Evolutionary conservation across 192 early-diverging fungal genomes (phyloP), one percentile per base, ranked within the genome.

Genomic region (Cetraspora pellucida): DNA sequence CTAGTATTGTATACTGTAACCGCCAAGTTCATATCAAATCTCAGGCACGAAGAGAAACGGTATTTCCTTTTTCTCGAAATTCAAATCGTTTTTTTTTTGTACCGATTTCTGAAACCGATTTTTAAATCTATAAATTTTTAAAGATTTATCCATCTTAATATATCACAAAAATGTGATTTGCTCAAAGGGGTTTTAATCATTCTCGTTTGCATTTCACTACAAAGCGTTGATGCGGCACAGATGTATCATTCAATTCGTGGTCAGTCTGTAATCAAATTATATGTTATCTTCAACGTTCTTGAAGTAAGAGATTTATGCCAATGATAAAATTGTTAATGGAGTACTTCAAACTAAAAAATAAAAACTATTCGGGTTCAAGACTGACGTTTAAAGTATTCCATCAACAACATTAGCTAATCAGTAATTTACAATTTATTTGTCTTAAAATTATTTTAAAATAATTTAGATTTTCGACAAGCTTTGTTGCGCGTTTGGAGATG

Each of bases 211-310:
- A 81, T 90, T 28, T 81, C 91, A 44, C 86, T 98, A 55, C 90
- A 90, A 70, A 87, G 86, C 19, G 88, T 98, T 30, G 97, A 99
- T 79, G 90, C 95, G 1, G 93, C 95, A 19, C 85, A 90, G 77
- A 85, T 97, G 70, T 99, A 99, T 86, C 96, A 98, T 83, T 89
- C 91, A 50, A 94, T 99, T 43, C 91, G 98, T 27, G 98, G 96
- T 10, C 98, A 99, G 82, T 90, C 94, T 64, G 91, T 92, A 19
- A 92, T 99, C 78, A 99, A 99, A 82, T 88, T 99, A 44, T 98
- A 98, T 67, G 95, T 98, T 60, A 97, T 99, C 46, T 98, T 96
- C 78, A 98, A 97, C 78, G 89, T 92, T 37, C 85, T 99, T 58
- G 98, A 99, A 81, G 92, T 96, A 46, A 43, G 21, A 77, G 10